Base-by-base conservation (phyloP, 805 yeast genomes). In the Candida ovalis region DNA sequence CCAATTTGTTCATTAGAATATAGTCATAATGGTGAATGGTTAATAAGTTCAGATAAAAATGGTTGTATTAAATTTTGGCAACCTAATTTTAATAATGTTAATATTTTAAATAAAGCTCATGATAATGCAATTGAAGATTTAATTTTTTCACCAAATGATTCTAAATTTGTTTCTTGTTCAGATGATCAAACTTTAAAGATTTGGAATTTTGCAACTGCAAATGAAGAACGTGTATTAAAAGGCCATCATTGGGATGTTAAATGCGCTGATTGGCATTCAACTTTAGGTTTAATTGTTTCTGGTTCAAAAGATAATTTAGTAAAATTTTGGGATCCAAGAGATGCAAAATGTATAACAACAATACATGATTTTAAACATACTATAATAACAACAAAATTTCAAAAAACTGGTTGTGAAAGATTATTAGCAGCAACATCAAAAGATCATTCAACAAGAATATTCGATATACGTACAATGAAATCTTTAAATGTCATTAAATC, bases 181-280 rank as follows among this genome's bases (percentile, higher is more conserved):
- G 99, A 94, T 68, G 99, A 94, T 67, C 86, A 89, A 44, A 77
- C 85, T 5, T 72, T 92, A 51, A 95, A 94, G 63, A 84, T 94
- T 35, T 94, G 98, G 97, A 88, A 91, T 68, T 94, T 94, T 69
- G 85, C 88, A 61, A 88, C 86, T 61, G 94, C 94, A 33, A 72
- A 77, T 49, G 94, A 88, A 57, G 99, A 94, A 62, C 70, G 87
- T 42, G 74, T 80, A 0, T 72, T 94, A 46, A 76, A 82, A 22
- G 98, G 98, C 2, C 99, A 94, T 68, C 96, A 95, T 64, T 94
- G 99, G 99, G 99, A 94, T 68, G 97, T 94, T 21, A 94, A 94
- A 63, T 82, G 91, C 46, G 88, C 95, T 46, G 98, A 94, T 66
- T 94, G 99, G 99, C 99, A 94, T 67, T 88, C 96, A 4, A 74